A percentile compares a stretch with the other conserved stretches of the same genome.
Conservation (phyloP, 2,329 filamentous ascomycete genomes). For the Tolypocladium ophioglossoides region DNA sequence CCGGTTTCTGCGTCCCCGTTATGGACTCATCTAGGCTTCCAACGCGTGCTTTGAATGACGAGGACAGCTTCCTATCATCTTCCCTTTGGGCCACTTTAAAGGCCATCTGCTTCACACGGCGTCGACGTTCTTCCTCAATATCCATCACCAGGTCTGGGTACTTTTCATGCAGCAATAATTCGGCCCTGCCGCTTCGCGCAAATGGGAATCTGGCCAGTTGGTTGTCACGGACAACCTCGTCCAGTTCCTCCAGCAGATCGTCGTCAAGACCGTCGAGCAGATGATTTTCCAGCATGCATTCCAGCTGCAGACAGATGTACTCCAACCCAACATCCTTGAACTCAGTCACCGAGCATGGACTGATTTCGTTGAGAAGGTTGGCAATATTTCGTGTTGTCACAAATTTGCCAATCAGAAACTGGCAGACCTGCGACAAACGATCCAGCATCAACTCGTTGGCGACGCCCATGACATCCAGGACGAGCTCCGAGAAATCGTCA, state of each 20-base stretch:
- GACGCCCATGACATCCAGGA: conserved; percentile 80
- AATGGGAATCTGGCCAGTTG: conserved; percentile 71
- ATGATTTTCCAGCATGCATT: conserved; percentile 85
- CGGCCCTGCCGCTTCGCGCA: conserved; percentile 63
- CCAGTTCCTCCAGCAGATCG: conserved; percentile 71
- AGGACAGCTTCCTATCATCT: conserved; percentile 51
- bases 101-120: conserved; percentile 66
- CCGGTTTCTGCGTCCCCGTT: conserved; percentile 27
- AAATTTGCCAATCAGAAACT: conserved; percentile 71
- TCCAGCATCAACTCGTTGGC: conserved; percentile 96
- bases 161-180: conserved; percentile 52
- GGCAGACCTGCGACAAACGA: conserved; percentile 79
- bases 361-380: conserved; percentile 74
- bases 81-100: conserved; percentile 54
- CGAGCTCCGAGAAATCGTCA: conserved; percentile 79
- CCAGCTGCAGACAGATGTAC: conserved; percentile 85
- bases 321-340: conserved; percentile 86
- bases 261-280: conserved; percentile 77
- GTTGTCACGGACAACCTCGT: conserved; percentile 69
- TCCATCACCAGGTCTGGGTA: conserved; percentile 53
- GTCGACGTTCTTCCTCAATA: conserved; percentile 57
- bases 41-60: conserved; percentile 48
- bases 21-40: conserved; percentile 55
- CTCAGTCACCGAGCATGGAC: conserved; percentile 68
- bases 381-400: conserved; percentile 82